Base-by-base conservation (phyloP, 805 yeast genomes). In the Tetrapisispora arboricola region DNA sequence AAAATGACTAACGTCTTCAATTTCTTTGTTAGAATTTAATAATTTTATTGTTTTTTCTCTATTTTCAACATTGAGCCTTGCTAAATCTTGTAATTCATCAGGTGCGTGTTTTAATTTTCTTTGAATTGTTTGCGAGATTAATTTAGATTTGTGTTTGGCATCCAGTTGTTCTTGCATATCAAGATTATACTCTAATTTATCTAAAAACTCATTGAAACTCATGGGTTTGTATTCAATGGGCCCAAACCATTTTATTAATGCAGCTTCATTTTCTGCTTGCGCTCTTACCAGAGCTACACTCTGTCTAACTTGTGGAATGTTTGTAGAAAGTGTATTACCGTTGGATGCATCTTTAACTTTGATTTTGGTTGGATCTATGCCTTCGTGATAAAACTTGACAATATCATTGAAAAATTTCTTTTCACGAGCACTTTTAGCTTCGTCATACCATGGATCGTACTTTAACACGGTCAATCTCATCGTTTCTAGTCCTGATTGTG, bases 371-470 rank as follows among this genome's bases (percentile, higher is more conserved):
- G 64, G 58, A 41, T 61, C 64, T n/a, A 60, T 49, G 4, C 60
- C 63, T 37, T 60, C 62, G 42, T 60, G 59, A 44, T 59, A 61
- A 33, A 48, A 61, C 31, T 51, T 48, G 12, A 56, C 46, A 9
- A 60, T 57, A 42, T 61, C 64, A 42, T 60, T 60, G 42, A 57
- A 61, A 32, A 61, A 57, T 38, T 58, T 54, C 43, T 68, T 55
- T 16, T 60, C 61, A 29, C 85, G 70, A 26, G 76, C 80, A 15
- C 54, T 51, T 35, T 58, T 66, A 3, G 86, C 84, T 51, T 81
- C 86, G 25, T 76, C 84, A 20, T 60, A 67, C 88, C 88, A 81
- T 9, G 88, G 88, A 53, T 81, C 88, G 44, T 65, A 66, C 32
- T 67, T 67, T 12, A 67, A 39, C 37, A 67, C 22, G 7, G 49